A percentile compares a stretch with the other conserved stretches of the same genome.
Evolutionary conservation across 768 basidiomycete species (phyloP).

Genomic region (Pulveroboletus sp.): DNA sequence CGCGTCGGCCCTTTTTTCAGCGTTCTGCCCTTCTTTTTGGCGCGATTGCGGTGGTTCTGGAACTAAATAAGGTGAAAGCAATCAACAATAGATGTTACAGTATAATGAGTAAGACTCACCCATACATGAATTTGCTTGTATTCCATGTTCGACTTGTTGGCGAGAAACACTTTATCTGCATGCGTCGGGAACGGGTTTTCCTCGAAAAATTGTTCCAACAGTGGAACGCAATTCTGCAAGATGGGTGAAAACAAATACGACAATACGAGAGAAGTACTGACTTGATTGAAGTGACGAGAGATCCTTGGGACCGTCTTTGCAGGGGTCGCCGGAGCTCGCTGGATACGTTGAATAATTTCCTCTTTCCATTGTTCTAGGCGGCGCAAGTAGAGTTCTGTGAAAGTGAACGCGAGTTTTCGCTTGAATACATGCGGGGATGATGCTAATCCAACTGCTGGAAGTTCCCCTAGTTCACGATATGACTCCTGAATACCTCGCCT

Average conservation of each 20-base stretch:
- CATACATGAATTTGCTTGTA: conserved; percentile 19
- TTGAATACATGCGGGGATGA: rapidly evolving
- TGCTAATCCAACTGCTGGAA: rapidly evolving
- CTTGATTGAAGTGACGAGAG: conserved; percentile 1
- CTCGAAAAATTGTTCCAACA: conserved; percentile 11
- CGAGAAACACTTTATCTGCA: conserved; percentile 11
- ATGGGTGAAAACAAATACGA: rapidly evolving
- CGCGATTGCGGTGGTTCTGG: conserved; percentile 12
- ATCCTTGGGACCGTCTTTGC: rapidly evolving
- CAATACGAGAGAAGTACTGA: background rate
- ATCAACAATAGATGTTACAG: background rate
- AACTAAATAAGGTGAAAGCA: background rate
- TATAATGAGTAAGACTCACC: background rate
- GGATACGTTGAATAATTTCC: background rate
- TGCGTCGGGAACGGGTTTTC: conserved; percentile 11
- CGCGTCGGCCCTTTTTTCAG: conserved; percentile 1
- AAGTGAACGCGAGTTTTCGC: rapidly evolving
- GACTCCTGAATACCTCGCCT: background rate
- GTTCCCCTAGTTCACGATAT: background rate
- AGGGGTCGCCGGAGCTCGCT: background rate
- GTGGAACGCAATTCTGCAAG: background rate
- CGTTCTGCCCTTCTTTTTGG: background rate
- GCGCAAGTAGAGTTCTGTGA: background rate
- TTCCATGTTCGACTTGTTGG: conserved; percentile 4
- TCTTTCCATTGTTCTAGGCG: conserved; percentile 2